phyloP scores from a whole-genome alignment of 2,329 filamentous ascomycete species.

The Neofusicoccum parvum region DNA sequence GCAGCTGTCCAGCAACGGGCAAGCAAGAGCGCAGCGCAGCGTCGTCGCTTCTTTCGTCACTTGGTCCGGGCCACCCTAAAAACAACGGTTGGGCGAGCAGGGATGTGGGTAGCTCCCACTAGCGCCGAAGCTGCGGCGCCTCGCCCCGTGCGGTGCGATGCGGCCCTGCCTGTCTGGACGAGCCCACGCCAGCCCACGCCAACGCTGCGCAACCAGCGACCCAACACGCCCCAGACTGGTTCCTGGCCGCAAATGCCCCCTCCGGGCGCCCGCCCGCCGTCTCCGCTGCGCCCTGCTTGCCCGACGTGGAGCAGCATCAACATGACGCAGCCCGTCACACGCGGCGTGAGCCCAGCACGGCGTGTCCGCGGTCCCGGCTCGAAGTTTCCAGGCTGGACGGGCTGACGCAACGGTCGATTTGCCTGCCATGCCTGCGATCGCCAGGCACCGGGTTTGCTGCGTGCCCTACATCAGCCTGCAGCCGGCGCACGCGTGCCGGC shows the following conservation, averaged over 20 bases:
- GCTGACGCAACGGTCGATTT: too few relatives aligned
- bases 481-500: background rate
- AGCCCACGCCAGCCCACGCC: background rate
- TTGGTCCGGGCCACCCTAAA: constrained; percentile 12
- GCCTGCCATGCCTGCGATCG: background rate
- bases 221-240: background rate
- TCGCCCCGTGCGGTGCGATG: background rate
- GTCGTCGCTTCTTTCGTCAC: constrained; percentile 17
- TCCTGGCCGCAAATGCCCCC: background rate
- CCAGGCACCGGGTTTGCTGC: constrained; percentile 2
- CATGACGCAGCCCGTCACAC: constrained; percentile 10
- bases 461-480: background rate
- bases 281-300: constrained; percentile 3
- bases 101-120: constrained; percentile 4
- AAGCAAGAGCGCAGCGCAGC: constrained; percentile 15
- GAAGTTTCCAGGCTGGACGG: background rate
- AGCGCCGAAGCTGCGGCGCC: too few relatives aligned
- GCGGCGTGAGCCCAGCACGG: background rate
- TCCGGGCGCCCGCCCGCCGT: background rate
- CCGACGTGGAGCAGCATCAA: constrained; percentile 2
- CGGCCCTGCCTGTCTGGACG: background rate
- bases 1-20: background rate
- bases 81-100: constrained; percentile 5
- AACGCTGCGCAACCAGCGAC: background rate
- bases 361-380: background rate